phyloP scores from a whole-genome alignment of 202 grass and related monocot species.

The Miscanthus sacchariflorus region DNA sequence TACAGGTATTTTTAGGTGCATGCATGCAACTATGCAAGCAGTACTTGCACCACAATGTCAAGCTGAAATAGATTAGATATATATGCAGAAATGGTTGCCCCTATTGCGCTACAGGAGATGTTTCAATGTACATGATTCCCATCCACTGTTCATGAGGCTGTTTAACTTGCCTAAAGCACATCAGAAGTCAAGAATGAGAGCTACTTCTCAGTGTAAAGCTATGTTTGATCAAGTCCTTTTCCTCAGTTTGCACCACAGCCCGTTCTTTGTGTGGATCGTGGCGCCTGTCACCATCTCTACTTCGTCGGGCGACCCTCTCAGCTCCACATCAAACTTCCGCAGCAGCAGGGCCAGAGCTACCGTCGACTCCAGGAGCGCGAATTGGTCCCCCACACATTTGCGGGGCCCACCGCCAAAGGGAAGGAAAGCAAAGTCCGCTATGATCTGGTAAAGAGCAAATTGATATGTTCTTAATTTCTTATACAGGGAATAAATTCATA shows the following conservation, averaged over 20 bases:
- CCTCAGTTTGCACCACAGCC: constrained; percentile 81
- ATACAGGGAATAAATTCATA: background rate
- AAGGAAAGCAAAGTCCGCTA: constrained; percentile 91
- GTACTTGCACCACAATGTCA: constrained; percentile 20
- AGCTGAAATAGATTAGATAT: constrained; percentile 1
- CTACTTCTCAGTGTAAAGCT: constrained; percentile 38
- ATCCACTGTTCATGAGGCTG: constrained; percentile 8
- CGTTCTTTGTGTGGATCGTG: constrained; percentile 91
- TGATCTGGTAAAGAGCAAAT: constrained; percentile 59
- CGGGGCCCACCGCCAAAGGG: constrained; percentile 90
- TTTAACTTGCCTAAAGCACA: constrained; percentile 27
- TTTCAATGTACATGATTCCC: constrained; percentile 41
- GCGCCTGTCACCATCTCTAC: constrained; percentile 93
- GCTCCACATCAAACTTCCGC: constrained; percentile 77
- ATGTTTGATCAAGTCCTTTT: constrained; percentile 54
- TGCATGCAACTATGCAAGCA: constrained; percentile 20
- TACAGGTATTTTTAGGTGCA: constrained; percentile 25
- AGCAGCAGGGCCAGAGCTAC: constrained; percentile 72
- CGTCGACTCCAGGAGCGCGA: constrained; percentile 85
- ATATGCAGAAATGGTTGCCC: background rate
- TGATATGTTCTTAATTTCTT: constrained; percentile 2
- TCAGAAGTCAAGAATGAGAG: constrained; percentile 45
- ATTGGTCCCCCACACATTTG: constrained; percentile 88
- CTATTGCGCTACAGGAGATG: constrained; percentile 31
- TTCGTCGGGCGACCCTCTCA: constrained; percentile 78